These are phyloP conservation scores for Globisporangium echinulatum DNA, from an alignment of 352 stramenopile genomes.

Conservation along the genomic window DNA sequence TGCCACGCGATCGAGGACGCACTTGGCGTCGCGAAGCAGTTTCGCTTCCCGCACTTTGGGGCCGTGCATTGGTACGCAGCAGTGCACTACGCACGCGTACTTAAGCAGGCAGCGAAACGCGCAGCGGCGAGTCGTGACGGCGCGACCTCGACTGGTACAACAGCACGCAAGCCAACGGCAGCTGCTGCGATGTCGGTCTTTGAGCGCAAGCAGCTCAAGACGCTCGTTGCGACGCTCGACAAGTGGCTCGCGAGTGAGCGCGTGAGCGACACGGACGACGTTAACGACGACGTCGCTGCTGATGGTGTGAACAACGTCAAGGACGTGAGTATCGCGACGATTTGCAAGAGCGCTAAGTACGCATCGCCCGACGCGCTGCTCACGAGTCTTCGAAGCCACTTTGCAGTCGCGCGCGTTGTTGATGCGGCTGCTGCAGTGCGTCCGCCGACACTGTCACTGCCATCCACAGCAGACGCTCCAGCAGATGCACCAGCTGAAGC, in stretches of 20 bases:
- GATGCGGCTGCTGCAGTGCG: background rate
- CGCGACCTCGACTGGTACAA: background rate
- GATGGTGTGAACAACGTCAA: conserved; percentile 7
- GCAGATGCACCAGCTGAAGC: background rate
- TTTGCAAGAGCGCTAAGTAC: conserved; percentile 13
- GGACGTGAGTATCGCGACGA: conserved; percentile 12
- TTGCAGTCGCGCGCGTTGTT: background rate
- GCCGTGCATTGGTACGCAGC: conserved; percentile 30
- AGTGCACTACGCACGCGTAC: conserved; percentile 19
- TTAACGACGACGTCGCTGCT: background rate
- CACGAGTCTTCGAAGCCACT: conserved; percentile 3
- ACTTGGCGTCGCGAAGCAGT: conserved; percentile 18
- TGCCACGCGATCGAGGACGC: conserved; percentile 26
- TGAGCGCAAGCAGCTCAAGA: conserved; percentile 15
- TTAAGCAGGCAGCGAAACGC: conserved; percentile 5
- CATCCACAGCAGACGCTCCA: background rate
- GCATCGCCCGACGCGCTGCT: conserved; percentile 8
- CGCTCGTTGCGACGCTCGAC: conserved; percentile 16
- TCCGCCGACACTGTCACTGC: background rate
- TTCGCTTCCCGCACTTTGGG: conserved; percentile 33
- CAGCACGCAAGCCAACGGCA: conserved; percentile 1
- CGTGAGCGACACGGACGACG: background rate
- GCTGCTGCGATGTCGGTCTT: conserved; percentile 15
- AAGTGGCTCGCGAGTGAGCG: conserved; percentile 13
- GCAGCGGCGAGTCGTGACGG: too few relatives aligned